phyloP scores from a whole-genome alignment of 2,329 filamentous ascomycete genomes.

The Arthroderma sp. region DNA sequence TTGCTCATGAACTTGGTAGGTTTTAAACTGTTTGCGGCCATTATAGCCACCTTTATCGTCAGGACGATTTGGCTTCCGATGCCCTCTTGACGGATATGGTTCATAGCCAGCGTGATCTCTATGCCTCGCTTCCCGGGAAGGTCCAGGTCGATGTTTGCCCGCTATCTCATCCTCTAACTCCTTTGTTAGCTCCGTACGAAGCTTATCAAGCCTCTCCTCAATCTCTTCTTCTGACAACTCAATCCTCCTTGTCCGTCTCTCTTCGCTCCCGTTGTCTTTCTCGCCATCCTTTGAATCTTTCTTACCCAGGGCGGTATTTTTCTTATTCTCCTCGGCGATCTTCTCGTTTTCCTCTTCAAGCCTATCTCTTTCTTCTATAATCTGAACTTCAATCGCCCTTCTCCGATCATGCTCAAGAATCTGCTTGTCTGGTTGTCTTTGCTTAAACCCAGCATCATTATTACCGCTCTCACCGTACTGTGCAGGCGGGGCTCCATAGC shows the following conservation, averaged over 20 bases:
- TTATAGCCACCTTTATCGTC: slow-evolving; percentile 15
- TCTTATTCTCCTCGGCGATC: slow-evolving; percentile 58
- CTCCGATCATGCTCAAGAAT: slow-evolving; percentile 92
- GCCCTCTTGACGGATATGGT: slow-evolving; percentile 7
- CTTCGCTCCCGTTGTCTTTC: slow-evolving; percentile 20
- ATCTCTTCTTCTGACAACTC: slow-evolving; percentile 71
- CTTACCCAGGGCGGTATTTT: slow-evolving; percentile 27
- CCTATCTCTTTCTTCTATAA: slow-evolving; percentile 77
- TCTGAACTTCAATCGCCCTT: slow-evolving; percentile 81
- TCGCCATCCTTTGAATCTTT: slow-evolving; percentile 9
- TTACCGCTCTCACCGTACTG: slow-evolving; percentile 42
- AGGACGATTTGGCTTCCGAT: slow-evolving; percentile 18
- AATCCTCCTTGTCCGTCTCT: slow-evolving; percentile 23
- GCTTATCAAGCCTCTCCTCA: slow-evolving; percentile 57
- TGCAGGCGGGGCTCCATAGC: slow-evolving; percentile 34
- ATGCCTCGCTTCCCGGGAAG: neutral
- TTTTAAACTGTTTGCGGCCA: slow-evolving; percentile 53
- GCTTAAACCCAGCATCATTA: slow-evolving; percentile 48
- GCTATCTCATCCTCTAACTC: slow-evolving; percentile 41
- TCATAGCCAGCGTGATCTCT: slow-evolving; percentile 5
- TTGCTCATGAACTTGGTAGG: slow-evolving; percentile 90
- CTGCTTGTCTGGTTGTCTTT: slow-evolving; percentile 77
- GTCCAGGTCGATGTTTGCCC: slow-evolving; percentile 9
- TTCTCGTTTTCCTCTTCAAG: slow-evolving; percentile 66
- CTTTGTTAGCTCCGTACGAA: slow-evolving; percentile 52